phyloP scores from a whole-genome alignment of 352 stramenopile genomes.

The Aphanomyces astaci region DNA sequence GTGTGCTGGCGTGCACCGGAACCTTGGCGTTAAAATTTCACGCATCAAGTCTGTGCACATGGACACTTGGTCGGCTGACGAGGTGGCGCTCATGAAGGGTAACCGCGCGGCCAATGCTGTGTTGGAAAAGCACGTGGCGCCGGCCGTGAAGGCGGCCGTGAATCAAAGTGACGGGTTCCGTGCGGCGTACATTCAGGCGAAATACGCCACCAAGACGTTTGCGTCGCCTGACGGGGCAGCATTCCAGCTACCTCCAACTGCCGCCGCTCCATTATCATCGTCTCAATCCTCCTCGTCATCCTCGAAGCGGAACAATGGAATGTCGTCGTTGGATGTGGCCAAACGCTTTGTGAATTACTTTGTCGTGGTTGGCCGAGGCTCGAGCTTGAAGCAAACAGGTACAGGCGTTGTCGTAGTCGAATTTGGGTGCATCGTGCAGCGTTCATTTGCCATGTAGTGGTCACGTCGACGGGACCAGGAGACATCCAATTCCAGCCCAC shows the following conservation, averaged over 20 bases:
- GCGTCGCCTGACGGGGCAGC: not conserved
- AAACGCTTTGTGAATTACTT: slow-evolving; percentile 84
- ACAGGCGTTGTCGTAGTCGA: too few relatives aligned
- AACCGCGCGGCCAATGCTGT: slow-evolving; percentile 58
- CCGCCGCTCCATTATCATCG: not conserved
- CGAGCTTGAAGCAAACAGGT: slow-evolving; percentile 41
- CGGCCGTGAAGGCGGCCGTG: slow-evolving; percentile 41
- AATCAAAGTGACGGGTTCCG: slow-evolving; percentile 36
- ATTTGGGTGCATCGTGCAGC: not conserved
- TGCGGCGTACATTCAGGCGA: slow-evolving; percentile 52
- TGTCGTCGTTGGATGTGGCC: slow-evolving; percentile 59
- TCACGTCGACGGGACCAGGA: slow-evolving; percentile 59
- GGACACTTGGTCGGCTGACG: slow-evolving; percentile 66
- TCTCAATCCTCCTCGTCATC: too few relatives aligned
- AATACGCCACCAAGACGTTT: slow-evolving; percentile 66
- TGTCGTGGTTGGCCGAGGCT: slow-evolving; percentile 39
- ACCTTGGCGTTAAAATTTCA: slow-evolving; percentile 92
- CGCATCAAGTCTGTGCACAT: slow-evolving; percentile 74
- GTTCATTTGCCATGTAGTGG: slow-evolving; percentile 32
- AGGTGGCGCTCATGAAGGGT: slow-evolving; percentile 58
- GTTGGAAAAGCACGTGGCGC: slow-evolving; percentile 49
- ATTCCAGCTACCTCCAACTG: not conserved
- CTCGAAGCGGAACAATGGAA: too few relatives aligned
- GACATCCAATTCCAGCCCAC: slow-evolving; percentile 61
- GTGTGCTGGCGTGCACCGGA: slow-evolving; percentile 91